Evolutionary conservation across 164 flowering plant species (phyloP).

Genomic region (Aristolochia contorta): DNA sequence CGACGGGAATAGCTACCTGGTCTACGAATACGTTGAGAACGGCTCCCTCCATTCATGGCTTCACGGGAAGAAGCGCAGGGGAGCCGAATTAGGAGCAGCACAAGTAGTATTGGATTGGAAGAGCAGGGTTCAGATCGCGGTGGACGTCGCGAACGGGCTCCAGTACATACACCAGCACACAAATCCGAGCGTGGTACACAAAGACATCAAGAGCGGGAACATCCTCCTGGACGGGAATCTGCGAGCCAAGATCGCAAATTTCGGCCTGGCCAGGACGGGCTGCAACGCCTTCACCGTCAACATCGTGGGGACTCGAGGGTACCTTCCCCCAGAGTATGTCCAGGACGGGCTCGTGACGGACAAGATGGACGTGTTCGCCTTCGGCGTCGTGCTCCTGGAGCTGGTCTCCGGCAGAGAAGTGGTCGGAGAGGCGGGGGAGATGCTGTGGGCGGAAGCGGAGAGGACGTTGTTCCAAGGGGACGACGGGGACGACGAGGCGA

Average conservation of each 20-base stretch:
- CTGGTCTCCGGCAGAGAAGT: slow-evolving; percentile 67
- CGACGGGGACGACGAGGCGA: slow-evolving; percentile 34
- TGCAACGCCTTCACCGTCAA: slow-evolving; percentile 85
- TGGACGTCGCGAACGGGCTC: slow-evolving; percentile 82
- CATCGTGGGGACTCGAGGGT: slow-evolving; percentile 95
- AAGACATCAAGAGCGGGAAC: slow-evolving; percentile 84
- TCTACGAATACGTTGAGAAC: slow-evolving; percentile 76
- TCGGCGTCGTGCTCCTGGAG: slow-evolving; percentile 90
- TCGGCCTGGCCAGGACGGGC: slow-evolving; percentile 84
- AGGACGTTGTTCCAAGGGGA: slow-evolving; percentile 28
- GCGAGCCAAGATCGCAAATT: slow-evolving; percentile 91
- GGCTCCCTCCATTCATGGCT: slow-evolving; percentile 82
- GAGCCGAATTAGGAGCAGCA: not conserved
- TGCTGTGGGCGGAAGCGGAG: slow-evolving; percentile 39
- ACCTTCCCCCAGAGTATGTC: slow-evolving; percentile 86
- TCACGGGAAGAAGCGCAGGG: slow-evolving; percentile 14
- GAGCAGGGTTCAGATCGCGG: slow-evolving; percentile 55
- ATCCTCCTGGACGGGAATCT: slow-evolving; percentile 67
- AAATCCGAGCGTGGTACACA: slow-evolving; percentile 72
- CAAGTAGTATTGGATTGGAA: slow-evolving; percentile 53
- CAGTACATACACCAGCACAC: slow-evolving; percentile 93
- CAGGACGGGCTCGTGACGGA: slow-evolving; percentile 73
- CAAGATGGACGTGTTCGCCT: slow-evolving; percentile 81
- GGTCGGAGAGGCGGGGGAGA: slow-evolving; percentile 42
- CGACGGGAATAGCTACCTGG: slow-evolving; percentile 62